Base-by-base conservation (phyloP, 805 yeast species). In the Saccharomycopsis amapae region DNA sequence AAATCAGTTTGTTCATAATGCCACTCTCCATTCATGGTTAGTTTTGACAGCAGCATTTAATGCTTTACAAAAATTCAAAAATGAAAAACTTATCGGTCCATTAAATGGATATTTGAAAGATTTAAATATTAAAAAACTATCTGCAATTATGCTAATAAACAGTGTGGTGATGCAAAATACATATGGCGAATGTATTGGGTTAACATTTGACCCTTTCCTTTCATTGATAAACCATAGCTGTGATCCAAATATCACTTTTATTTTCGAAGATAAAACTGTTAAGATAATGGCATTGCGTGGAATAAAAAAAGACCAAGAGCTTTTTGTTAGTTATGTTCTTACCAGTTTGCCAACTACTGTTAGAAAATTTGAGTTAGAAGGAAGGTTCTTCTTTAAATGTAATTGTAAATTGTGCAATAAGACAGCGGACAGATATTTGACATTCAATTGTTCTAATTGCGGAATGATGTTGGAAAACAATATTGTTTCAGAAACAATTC, bases 151-250 rank as follows among this genome's bases (percentile, higher is more conserved):
- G 36, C 51, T 55, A 25, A 62, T 66, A 23, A 68, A 68, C 50
- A 50, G 61, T 4, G 59, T 61, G 5, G 53, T 53, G 2, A 24
- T 61, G 22, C 56, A 58, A 28, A 60, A 66, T 46, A 43, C 47
- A 25, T 56, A 49, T 31, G 52, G 51, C 9, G 65, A 62, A 33
- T 45, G 56, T 4, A 55, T 61, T 38, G 73, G 72, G 1, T 41
- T 58, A 5, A 52, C 60, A 53, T 60, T 69, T 51, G 71, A 67
- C 47, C 67, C 67, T 0, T 48, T 55, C 3, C 60, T 67, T 49
- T 53, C 72, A 10, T 48, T 68, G 38, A 61, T 67, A 18, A 69
- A 68, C 42, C 73, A 68, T 54, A 63, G 69, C 5, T 69, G 73
- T 51, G 51, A 55, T 4, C 71, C 72, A 4, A 68, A 67, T 45